phyloP scores from a whole-genome alignment of 2,329 filamentous ascomycete species.

The Neurospora sp. region DNA sequence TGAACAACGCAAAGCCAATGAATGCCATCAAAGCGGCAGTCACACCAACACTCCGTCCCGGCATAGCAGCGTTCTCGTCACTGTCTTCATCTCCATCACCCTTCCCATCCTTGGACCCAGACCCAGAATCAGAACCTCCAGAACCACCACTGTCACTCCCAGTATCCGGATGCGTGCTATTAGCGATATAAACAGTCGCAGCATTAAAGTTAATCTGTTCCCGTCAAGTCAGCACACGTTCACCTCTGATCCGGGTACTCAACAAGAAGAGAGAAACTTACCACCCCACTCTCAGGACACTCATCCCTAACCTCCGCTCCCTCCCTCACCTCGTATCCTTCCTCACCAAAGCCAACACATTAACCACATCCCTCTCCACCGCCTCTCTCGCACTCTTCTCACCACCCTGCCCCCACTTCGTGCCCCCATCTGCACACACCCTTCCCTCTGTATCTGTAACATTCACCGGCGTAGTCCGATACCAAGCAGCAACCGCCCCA shows the following conservation, averaged over 20 bases:
- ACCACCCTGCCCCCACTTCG: conserved; percentile 4
- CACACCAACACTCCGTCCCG: background rate
- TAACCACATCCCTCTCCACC: conserved; percentile 1
- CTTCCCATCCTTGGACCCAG: background rate
- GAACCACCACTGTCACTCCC: background rate
- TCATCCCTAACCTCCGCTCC: background rate
- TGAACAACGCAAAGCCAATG: background rate
- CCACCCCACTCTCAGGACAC: conserved; percentile 1
- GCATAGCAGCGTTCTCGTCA: background rate
- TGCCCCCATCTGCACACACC: conserved; percentile 3
- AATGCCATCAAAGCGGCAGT: background rate
- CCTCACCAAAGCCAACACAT: background rate
- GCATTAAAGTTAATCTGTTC: background rate
- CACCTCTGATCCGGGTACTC: no score
- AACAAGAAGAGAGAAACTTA: background rate
- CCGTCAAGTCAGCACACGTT: no score
- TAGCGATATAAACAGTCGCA: background rate
- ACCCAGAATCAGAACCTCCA: background rate
- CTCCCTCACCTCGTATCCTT: background rate
- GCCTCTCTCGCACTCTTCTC: background rate
- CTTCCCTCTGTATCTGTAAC: background rate
- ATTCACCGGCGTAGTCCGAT: conserved; percentile 1
- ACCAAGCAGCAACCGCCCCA: conserved; percentile 2
- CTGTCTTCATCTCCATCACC: background rate
- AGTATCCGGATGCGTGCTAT: background rate